phyloP scores from a whole-genome alignment of 352 stramenopile species.

The Phytophthora boehmeriae region DNA sequence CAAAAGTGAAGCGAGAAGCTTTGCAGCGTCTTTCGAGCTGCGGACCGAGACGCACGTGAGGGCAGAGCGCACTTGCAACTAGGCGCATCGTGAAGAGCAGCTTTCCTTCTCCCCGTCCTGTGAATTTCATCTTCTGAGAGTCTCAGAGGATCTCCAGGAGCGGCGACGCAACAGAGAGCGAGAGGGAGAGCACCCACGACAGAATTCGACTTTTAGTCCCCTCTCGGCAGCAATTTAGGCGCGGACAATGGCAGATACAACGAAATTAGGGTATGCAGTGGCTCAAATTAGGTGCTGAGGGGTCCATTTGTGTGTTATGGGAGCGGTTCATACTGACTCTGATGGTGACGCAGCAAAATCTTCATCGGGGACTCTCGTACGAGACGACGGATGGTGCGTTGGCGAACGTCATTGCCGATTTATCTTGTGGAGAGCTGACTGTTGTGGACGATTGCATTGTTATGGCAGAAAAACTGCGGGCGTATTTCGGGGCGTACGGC shows the following conservation, averaged over 20 bases:
- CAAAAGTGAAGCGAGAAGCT: slow-evolving; percentile 2
- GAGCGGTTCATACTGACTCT: too few relatives aligned
- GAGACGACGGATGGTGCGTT: slow-evolving; percentile 87
- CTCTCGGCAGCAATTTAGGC: slow-evolving; percentile 21
- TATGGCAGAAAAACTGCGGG: slow-evolving; percentile 83
- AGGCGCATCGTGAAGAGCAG: too few relatives aligned
- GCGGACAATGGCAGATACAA: slow-evolving; percentile 48
- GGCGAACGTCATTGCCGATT: too few relatives aligned
- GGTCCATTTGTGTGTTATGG: too few relatives aligned
- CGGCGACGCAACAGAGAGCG: not conserved
- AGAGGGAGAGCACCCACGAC: not conserved
- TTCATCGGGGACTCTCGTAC: slow-evolving; percentile 92
- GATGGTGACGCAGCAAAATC: slow-evolving; percentile 82
- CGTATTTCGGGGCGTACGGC: slow-evolving; percentile 91
- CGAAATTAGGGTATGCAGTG: slow-evolving; percentile 47
- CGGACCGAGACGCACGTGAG: not conserved
- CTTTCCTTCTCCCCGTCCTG: not conserved
- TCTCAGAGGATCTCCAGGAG: not conserved
- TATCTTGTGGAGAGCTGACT: too few relatives aligned
- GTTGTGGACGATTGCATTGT: slow-evolving; percentile 19
- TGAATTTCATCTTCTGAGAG: not conserved
- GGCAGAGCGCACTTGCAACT: not conserved
- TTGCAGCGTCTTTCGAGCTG: not conserved
- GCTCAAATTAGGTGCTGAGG: not conserved
- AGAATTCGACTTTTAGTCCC: not conserved